Base-by-base conservation (phyloP, 139 green algal species). In the Gonium pectorale region DNA sequence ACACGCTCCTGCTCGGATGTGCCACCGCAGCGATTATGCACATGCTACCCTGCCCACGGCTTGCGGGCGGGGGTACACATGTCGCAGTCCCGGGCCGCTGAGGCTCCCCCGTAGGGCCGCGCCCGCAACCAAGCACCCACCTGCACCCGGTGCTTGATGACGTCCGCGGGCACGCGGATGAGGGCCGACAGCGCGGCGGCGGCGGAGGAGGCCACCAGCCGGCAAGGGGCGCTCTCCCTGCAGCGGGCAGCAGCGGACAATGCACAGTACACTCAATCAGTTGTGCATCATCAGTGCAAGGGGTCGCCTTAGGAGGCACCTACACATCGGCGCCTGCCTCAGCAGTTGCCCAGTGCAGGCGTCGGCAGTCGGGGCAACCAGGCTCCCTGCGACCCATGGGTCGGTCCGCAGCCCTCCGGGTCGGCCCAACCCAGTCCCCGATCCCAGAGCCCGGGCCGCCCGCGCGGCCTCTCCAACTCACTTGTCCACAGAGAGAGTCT, bases 101-200 rank as follows among this genome's bases (percentile, higher is more conserved):
- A n/a, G n/a, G n/a, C n/a, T n/a, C n/a, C n/a, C n/a, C n/a, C n/a
- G n/a, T n/a, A n/a, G n/a, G n/a, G n/a, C n/a, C n/a, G n/a, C n/a
- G n/a, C n/a, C n/a, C n/a, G n/a, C n/a, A n/a, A n/a, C n/a, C n/a
- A n/a, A n/a, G n/a, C 67, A 59, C 67, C 22, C 60, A 88, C 91
- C 83, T 97, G 94, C 59, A 96, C 93, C 15, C 93, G 80, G 89
- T 97, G 94, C 79, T 94, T 94, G 41, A 96, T 56, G 19, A 93
- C 94, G 85, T 97, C 94, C 8, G 87, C 91, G 0, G 94, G 94
- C 43, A 97, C 94, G 1, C 92, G 86, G 27, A 96, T 51, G 13
- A 93, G 52, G 0, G 87, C 89, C 3, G 90, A 93, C 27, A 88
- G 49, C 0, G 92, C 38, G 24, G 93, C 91, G 24, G 88, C 92